Evolutionary conservation across 1,139 yeast species (phyloP).

Genomic region (Saccharomyces hybrid): DNA sequence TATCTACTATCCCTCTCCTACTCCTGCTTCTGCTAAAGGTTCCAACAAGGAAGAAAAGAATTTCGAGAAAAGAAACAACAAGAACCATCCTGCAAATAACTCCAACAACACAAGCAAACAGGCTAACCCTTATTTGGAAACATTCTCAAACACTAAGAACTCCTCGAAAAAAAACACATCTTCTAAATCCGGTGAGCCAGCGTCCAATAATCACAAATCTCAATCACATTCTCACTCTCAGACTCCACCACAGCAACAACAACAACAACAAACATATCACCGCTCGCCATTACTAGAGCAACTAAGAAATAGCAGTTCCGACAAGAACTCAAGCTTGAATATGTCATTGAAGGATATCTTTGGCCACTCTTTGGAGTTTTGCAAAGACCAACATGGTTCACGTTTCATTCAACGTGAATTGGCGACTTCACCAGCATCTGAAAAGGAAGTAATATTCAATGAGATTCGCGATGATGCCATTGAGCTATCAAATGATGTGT

Average conservation of each 20-base stretch:
- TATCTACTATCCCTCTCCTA: constrained; percentile 1
- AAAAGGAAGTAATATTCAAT: constrained; percentile 74
- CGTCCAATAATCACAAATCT: not conserved
- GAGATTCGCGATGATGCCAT: constrained; percentile 72
- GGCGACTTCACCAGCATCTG: constrained; percentile 54
- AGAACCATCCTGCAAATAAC: constrained; percentile 4
- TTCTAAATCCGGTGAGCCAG: not conserved
- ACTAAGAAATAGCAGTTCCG: constrained; percentile 47
- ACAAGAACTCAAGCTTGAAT: constrained; percentile 47
- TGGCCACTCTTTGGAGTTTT: constrained; percentile 86
- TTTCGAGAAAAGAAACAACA: not conserved
- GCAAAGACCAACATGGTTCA: constrained; percentile 96
- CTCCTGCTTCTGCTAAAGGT: constrained; percentile 3
- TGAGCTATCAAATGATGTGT: constrained; percentile 90
- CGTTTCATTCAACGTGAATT: constrained; percentile 89
- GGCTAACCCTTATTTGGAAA: constrained; percentile 7
- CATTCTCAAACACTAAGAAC: not conserved
- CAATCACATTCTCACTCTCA: constrained; percentile 2
- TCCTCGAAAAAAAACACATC: not conserved
- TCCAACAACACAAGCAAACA: constrained; percentile 3
- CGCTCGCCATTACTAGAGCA: constrained; percentile 82
- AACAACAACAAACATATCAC: constrained; percentile 35
- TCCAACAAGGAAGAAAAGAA: not conserved
- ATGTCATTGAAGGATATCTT: constrained; percentile 65
- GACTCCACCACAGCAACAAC: constrained; percentile 10